Base-by-base conservation (phyloP, 805 yeast species). In the Metschnikowia bowlesiae region DNA sequence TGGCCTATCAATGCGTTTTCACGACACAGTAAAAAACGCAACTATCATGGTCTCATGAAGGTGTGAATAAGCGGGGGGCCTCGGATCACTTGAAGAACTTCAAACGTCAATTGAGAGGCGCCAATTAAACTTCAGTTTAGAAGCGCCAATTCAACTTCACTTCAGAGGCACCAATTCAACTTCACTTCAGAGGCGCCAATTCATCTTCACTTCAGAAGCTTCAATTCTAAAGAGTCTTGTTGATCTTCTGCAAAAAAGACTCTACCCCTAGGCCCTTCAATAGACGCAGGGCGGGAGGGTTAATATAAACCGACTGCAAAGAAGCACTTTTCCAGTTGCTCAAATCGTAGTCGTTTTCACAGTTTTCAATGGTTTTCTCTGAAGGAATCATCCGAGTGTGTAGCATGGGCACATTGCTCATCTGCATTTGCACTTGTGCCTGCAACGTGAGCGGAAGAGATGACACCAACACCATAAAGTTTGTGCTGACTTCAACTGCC, bases 401-500 rank as follows among this genome's bases (percentile, higher is more conserved):
- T 2, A 80, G 65, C 53, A 80, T 59, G 2, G 85, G 83, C 44
- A 76, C 63, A 14, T 64, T 56, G 35, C 76, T 64, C n/a, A 67
- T 63, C 53, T 80, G 78, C 52, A 80, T 66, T 46, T 75, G 76
- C 7, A 59, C 59, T 44, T 69, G 61, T 0, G 80, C 84, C 50
- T 76, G 81, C 36, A 67, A 61, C 0, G 85, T 78, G 46, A 79
- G 64, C 0, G 73, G 69, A 9, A 70, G 65, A 2, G 83, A 79
- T 8, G 80, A 67, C 6, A 76, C 76, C 29, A 81, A 58, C 63
- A 80, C 68, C 56, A 77, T 61, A 43, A 68, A 60, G 60, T 70
- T 57, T 38, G 56, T 45, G 35, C 54, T 45, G 14, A 53, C 43
- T 39, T 60, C 62, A 47, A 59, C 47, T n/a, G 39, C 36, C 18